Percentiles rank a stretch among this genome's conserved stretches.
Conservation (phyloP, 1,284 basidiomycete genomes). For the Filobasidium uniguttulatum region DNA sequence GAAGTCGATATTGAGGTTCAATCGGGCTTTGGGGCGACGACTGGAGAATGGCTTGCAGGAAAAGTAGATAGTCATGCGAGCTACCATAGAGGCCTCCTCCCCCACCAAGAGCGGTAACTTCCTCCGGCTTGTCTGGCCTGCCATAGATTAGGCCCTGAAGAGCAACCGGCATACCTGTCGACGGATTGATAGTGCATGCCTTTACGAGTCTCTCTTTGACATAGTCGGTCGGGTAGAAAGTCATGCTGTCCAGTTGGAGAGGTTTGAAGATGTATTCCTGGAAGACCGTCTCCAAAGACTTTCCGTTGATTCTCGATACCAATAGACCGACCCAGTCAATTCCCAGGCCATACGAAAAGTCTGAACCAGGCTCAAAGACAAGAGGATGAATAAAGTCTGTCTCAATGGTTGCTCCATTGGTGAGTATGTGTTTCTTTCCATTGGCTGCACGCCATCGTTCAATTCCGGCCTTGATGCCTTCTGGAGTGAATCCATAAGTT, state of each 20-base stretch:
- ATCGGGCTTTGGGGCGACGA: slow-evolving; percentile 14
- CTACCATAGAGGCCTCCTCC: slow-evolving; percentile 28
- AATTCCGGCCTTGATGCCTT: slow-evolving; percentile 5
- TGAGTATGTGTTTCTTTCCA: slow-evolving; percentile 1
- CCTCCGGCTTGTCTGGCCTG: slow-evolving; percentile 1
- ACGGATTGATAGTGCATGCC: background rate
- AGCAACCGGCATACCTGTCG: background rate
- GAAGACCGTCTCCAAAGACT: slow-evolving; percentile 25
- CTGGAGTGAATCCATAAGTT: slow-evolving; percentile 5
- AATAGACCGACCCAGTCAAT: slow-evolving; percentile 31
- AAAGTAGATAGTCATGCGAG: slow-evolving; percentile 21
- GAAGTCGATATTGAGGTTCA: slow-evolving; percentile 13
- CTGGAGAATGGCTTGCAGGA: slow-evolving; percentile 23
- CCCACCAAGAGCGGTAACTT: slow-evolving; percentile 17
- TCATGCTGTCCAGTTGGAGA: slow-evolving; percentile 20
- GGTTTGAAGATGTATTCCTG: slow-evolving; percentile 27
- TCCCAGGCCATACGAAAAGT: slow-evolving; percentile 22
- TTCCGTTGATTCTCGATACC: slow-evolving; percentile 24
- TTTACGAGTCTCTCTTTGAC: slow-evolving; percentile 11
- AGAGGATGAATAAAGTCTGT: slow-evolving; percentile 15
- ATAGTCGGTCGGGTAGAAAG: slow-evolving; percentile 22
- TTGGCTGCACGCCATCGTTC: slow-evolving; percentile 7
- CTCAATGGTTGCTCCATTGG: background rate
- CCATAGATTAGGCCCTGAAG: slow-evolving; percentile 1
- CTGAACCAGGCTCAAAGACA: slow-evolving; percentile 25